phyloP scores from a whole-genome alignment of 1,139 yeast genomes.

The Hyphopichia wangnamkhiaoensis region DNA sequence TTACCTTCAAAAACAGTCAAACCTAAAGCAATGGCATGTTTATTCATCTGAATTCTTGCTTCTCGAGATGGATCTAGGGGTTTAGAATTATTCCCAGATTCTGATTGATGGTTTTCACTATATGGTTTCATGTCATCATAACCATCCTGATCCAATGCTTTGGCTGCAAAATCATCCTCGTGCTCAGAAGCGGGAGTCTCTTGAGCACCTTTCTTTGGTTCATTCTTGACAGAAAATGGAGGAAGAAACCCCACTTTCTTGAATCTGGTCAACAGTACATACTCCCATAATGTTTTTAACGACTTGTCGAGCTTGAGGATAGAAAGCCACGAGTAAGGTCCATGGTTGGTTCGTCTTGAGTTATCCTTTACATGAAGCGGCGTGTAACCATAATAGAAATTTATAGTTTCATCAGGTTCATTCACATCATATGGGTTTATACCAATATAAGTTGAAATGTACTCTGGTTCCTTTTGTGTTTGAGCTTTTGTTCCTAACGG shows the following conservation, averaged over 20 bases:
- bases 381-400: slow-evolving; percentile 34
- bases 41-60: slow-evolving; percentile 12
- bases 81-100: neutral
- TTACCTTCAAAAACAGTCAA: slow-evolving; percentile 25
- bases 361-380: slow-evolving; percentile 24
- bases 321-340: slow-evolving; percentile 44
- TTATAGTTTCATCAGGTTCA: slow-evolving; percentile 23
- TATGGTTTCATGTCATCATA: slow-evolving; percentile 21
- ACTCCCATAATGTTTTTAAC: slow-evolving; percentile 20
- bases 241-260: neutral
- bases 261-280: slow-evolving; percentile 7
- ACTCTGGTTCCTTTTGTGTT: neutral
- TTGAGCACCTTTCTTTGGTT: no score
- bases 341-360: slow-evolving; percentile 32
- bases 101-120: slow-evolving; percentile 23
- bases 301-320: slow-evolving; percentile 36
- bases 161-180: slow-evolving; percentile 7
- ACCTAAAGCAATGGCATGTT: slow-evolving; percentile 20
- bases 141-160: slow-evolving; percentile 20
- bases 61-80: slow-evolving; percentile 13
- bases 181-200: neutral
- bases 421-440: slow-evolving; percentile 26
- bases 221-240: neutral
- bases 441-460: slow-evolving; percentile 23
- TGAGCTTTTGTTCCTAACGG: neutral